These are phyloP conservation scores for Talaromyces adpressus DNA, from an alignment of 495 filamentous ascomycete genomes.

Conservation along the genomic window DNA sequence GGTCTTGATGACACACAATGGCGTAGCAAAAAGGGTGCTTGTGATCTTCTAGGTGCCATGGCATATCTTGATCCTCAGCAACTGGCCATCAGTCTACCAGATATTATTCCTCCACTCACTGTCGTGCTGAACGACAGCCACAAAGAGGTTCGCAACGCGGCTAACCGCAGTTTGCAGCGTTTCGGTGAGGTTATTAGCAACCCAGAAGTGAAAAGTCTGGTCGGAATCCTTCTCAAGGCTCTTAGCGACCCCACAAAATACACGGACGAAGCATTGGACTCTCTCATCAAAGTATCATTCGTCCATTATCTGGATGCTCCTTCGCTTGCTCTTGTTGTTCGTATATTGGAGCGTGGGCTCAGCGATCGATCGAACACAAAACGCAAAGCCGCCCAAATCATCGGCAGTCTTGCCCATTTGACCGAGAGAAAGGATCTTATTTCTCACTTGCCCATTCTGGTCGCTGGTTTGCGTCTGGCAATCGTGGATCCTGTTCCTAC, in stretches of 20 bases:
- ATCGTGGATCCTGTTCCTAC: constrained; percentile 93
- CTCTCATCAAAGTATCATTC: constrained; percentile 92
- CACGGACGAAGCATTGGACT: constrained; percentile 89
- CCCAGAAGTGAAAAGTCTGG: constrained; percentile 87
- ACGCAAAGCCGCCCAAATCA: constrained; percentile 91
- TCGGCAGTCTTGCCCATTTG: constrained; percentile 92
- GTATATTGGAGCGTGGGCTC: constrained; percentile 90
- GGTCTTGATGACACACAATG: constrained; percentile 93
- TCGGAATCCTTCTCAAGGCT: constrained; percentile 87
- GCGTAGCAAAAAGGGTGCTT: constrained; percentile 97
- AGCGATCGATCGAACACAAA: constrained; percentile 89
- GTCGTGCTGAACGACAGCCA: constrained; percentile 93
- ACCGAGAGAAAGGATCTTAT: constrained; percentile 93
- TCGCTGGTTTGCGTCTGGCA: constrained; percentile 81
- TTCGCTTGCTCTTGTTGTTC: constrained; percentile 86
- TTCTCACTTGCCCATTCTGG: constrained; percentile 83
- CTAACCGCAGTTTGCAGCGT: constrained; percentile 90
- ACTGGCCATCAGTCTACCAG: constrained; percentile 81
- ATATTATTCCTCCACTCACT: constrained; percentile 93
- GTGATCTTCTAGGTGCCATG: constrained; percentile 94
- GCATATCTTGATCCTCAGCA: constrained; percentile 95
- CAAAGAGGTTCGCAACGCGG: constrained; percentile 87
- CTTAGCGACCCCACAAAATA: constrained; percentile 96
- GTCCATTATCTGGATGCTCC: constrained; percentile 95
- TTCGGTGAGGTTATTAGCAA: constrained; percentile 99